These are phyloP conservation scores for Xanthoconium separans DNA, from an alignment of 1,284 basidiomycete species.

Conservation along the genomic window DNA sequence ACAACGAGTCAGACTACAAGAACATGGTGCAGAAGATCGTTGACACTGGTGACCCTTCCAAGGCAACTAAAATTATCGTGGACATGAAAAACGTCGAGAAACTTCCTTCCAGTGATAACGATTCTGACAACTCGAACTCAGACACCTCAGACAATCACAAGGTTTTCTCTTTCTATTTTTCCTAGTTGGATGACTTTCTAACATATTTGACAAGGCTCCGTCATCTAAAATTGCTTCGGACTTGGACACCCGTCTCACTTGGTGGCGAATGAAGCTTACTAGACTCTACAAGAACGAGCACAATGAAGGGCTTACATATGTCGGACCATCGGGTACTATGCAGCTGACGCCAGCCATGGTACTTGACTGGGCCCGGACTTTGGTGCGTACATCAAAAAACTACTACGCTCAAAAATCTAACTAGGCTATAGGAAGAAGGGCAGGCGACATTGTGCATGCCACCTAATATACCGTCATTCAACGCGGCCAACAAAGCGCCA, in stretches of 20 bases:
- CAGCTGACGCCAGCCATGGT: too few species aligned
- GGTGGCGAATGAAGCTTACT: not conserved
- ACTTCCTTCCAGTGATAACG: not conserved
- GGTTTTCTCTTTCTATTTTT: not conserved
- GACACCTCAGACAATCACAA: not conserved
- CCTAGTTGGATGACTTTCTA: not conserved
- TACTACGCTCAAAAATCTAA: not conserved
- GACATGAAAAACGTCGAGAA: not conserved
- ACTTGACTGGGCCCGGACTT: too few species aligned
- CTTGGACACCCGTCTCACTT: not conserved
- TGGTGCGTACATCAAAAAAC: not conserved
- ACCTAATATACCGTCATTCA: too few species aligned
- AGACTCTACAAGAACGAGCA: not conserved
- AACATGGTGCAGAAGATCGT: conserved; percentile 12
- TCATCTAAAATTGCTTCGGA: not conserved
- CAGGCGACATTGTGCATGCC: too few species aligned
- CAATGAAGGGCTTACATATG: not conserved
- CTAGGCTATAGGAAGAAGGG: too few species aligned
- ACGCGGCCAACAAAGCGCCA: too few species aligned
- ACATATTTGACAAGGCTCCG: not conserved
- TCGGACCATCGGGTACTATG: not conserved
- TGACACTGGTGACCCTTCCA: not conserved
- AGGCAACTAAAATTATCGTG: not conserved
- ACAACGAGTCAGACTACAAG: conserved; percentile 15
- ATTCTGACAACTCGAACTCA: not conserved